Evolutionary conservation across 2,329 filamentous ascomycete genomes (phyloP), one percentile per base, ranked within the genome.

Genomic region (Tolypocladium guangdongense): DNA sequence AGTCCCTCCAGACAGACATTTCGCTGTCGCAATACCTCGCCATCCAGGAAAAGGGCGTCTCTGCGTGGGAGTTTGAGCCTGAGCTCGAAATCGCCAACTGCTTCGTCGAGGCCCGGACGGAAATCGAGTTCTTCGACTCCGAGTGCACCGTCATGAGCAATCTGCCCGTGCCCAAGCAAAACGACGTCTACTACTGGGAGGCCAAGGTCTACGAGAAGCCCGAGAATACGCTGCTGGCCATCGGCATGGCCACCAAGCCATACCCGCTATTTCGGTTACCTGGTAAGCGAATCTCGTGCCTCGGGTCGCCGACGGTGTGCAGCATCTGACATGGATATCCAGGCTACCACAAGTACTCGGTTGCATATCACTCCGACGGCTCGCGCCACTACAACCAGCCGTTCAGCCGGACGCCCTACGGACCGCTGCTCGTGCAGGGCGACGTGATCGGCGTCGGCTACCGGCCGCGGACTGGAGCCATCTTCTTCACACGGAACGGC

Each of bases 171-270:
- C 93, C 93, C 16, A 99, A 99, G 66, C 93, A 99, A 67, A 99
- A 99, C 66, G 93, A 99, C 65, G 92, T 97, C 12, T 99, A 99
- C 70, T 99, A 99, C 71, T 99, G 93, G 93, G 93, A 99, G 70
- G 88, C 91, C 53, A 99, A 99, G 76, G 87, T 99, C 52, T 99
- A 95, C 72, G 93, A 99, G 57, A 97, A 97, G 72, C 90, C 93
- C 4, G 93, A 97, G 58, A 83, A 75, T 55, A 95, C 90, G 0
- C 74, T 90, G 59, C 80, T 99, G 57, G 91, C 88, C 66, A 90
- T 99, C 62, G 93, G 93, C 60, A 88, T 99, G 77, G 88, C 88
- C 47, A 99, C 93, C 22, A 99, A 99, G 67, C 93, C 93, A 8
- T 99, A 99, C 68, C 93, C 93, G 20, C 74, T 97, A 49, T 99